phyloP scores from a whole-genome alignment of 768 basidiomycete genomes.

The Tricholoma hemisulphureum region DNA sequence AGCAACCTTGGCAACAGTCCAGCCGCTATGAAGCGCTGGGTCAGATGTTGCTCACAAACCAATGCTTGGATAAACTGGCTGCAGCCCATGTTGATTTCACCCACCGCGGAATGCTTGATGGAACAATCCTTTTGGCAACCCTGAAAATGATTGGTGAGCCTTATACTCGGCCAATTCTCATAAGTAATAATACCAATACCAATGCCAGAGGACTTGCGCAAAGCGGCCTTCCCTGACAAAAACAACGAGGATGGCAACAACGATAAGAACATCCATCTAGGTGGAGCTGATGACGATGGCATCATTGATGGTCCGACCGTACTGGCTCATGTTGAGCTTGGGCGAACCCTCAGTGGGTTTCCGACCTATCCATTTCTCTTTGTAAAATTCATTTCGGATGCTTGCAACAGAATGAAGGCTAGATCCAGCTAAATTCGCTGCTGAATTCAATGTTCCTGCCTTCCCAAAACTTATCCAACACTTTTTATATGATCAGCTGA shows the following conservation, averaged over 20 bases:
- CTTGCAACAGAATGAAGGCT: not conserved
- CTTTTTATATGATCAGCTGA: too few species aligned
- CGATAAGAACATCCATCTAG: not conserved
- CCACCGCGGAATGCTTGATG: slow-evolving; percentile 19
- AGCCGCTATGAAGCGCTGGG: too few species aligned
- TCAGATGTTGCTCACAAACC: slow-evolving; percentile 33
- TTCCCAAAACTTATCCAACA: not conserved
- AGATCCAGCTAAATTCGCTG: not conserved
- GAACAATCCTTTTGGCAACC: not conserved
- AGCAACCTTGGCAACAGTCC: too few species aligned
- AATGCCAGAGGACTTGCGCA: not conserved
- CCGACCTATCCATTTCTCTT: not conserved
- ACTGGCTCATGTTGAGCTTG: too few species aligned
- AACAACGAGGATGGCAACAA: too few species aligned
- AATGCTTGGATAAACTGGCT: slow-evolving; percentile 25
- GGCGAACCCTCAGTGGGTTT: not conserved
- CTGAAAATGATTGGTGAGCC: not conserved
- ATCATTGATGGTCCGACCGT: not conserved
- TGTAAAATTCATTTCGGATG: not conserved
- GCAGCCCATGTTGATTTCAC: slow-evolving; percentile 18
- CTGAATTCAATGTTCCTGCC: not conserved
- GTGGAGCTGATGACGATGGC: not conserved
- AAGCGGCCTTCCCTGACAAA: not conserved
- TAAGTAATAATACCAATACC: not conserved
- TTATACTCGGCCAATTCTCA: not conserved